Conservation (phyloP, 2,329 filamentous ascomycete genomes). For the Pseudopyricularia cyperi region DNA sequence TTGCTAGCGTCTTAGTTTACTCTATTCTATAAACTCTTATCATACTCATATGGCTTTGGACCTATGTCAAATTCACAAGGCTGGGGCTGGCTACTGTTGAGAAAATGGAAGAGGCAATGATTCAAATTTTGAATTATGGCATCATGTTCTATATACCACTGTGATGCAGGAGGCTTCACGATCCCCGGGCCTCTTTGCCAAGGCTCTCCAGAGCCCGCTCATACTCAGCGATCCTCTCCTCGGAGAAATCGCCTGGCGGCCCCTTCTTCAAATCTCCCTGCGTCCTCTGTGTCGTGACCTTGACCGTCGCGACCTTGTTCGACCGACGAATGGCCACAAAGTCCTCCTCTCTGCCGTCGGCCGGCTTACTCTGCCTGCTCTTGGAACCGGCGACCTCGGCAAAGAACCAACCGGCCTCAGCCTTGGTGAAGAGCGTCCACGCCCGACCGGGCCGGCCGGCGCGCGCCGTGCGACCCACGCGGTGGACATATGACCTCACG, state of each 20-base stretch:
- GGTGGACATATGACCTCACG: slow-evolving; percentile 75
- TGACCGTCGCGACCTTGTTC: slow-evolving; percentile 32
- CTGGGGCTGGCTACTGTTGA: no score
- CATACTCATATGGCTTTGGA: no score
- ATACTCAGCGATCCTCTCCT: slow-evolving; percentile 32
- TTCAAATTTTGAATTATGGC: no score
- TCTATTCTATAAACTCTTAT: no score
- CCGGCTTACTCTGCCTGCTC: slow-evolving; percentile 9
- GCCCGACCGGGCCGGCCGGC: slow-evolving; percentile 64
- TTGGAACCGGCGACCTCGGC: slow-evolving; percentile 56
- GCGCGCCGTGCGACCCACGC: slow-evolving; percentile 80
- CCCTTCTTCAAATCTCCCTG: slow-evolving; percentile 16
- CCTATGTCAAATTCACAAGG: no score
- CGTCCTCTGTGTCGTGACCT: slow-evolving; percentile 30
- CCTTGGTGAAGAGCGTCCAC: slow-evolving; percentile 75
- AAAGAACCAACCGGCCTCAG: slow-evolving; percentile 87
- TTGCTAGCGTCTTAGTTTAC: no score
- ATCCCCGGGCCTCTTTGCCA: slow-evolving; percentile 43
- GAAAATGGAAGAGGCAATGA: no score
- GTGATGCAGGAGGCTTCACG: no score
- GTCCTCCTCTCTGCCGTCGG: not conserved
- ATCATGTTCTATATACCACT: not conserved
- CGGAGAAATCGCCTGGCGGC: slow-evolving; percentile 20
- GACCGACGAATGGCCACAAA: slow-evolving; percentile 22
- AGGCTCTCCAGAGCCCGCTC: slow-evolving; percentile 48